phyloP scores from a whole-genome alignment of 345 rosid species.

The Melaleuca alternifolia region DNA sequence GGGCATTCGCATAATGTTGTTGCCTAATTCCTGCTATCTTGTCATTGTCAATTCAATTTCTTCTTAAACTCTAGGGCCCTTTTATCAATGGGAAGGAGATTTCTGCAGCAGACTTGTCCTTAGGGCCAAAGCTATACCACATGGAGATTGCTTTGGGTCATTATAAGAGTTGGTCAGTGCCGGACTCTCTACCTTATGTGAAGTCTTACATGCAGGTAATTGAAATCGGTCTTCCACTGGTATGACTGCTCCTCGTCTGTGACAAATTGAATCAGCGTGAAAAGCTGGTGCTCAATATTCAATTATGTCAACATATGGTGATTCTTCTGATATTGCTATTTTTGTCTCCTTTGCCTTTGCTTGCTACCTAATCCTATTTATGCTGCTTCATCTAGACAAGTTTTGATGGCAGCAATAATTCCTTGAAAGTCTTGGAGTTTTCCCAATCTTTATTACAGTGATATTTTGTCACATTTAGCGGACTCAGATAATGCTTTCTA shows the following conservation, averaged over 20 bases:
- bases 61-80: slow-evolving; percentile 49
- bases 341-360: not conserved
- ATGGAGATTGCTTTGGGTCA: slow-evolving; percentile 80
- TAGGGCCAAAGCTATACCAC: slow-evolving; percentile 74
- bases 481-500: not conserved
- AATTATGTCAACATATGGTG: not conserved
- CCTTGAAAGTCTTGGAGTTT: not conserved
- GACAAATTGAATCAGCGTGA: not conserved
- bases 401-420: not conserved
- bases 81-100: slow-evolving; percentile 73
- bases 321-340: not conserved
- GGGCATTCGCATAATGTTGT: not conserved
- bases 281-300: not conserved
- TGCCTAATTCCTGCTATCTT: not conserved
- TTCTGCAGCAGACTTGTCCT: slow-evolving; percentile 79
- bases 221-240: not conserved
- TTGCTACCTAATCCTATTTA: not conserved
- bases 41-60: not conserved
- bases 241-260: not conserved
- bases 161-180: slow-evolving; percentile 79
- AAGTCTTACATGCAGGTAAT: slow-evolving; percentile 79
- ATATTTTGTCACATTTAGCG: not conserved
- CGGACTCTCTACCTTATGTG: slow-evolving; percentile 58
- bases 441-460: not conserved
- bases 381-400: not conserved